These are phyloP conservation scores for Rubia balearica DNA, from an alignment of 305 asterid species.

Conservation along the genomic window DNA sequence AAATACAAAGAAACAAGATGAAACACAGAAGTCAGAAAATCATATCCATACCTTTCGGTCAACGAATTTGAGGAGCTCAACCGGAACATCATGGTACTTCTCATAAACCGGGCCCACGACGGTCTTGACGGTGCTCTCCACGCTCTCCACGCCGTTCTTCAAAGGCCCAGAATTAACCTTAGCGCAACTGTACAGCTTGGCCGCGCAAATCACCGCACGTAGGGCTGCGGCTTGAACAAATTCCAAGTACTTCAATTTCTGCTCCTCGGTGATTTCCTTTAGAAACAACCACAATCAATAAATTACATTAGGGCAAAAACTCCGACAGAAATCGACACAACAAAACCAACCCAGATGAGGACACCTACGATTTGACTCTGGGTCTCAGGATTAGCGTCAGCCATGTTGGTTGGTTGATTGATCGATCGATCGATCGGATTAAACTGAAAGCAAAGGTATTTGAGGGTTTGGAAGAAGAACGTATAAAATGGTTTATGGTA, in stretches of 20 bases:
- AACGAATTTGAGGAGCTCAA: slow-evolving; percentile 60
- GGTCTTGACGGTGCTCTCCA: slow-evolving; percentile 79
- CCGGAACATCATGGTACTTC: slow-evolving; percentile 51
- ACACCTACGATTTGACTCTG: slow-evolving; percentile 18
- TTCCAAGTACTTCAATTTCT: slow-evolving; percentile 61
- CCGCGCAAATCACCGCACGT: slow-evolving; percentile 48
- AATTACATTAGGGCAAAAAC: background rate
- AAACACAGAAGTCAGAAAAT: background rate
- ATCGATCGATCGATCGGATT: background rate
- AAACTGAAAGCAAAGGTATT: background rate
- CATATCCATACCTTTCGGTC: slow-evolving; percentile 66
- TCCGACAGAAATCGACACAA: background rate
- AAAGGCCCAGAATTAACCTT: slow-evolving; percentile 85
- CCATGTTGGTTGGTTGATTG: slow-evolving; percentile 7
- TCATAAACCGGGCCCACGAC: slow-evolving; percentile 72
- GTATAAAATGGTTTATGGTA: background rate
- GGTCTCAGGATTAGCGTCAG: slow-evolving; percentile 3
- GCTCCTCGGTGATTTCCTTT: slow-evolving; percentile 44
- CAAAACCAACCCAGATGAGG: background rate
- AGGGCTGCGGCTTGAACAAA: slow-evolving; percentile 60
- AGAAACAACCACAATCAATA: background rate
- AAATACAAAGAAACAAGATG: too few relatives aligned
- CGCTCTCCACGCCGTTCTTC: slow-evolving; percentile 70
- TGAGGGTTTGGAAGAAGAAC: background rate
- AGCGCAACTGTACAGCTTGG: slow-evolving; percentile 59